Base-by-base conservation (phyloP, 2,329 filamentous ascomycete genomes). In the Aspergillus neoniger region DNA sequence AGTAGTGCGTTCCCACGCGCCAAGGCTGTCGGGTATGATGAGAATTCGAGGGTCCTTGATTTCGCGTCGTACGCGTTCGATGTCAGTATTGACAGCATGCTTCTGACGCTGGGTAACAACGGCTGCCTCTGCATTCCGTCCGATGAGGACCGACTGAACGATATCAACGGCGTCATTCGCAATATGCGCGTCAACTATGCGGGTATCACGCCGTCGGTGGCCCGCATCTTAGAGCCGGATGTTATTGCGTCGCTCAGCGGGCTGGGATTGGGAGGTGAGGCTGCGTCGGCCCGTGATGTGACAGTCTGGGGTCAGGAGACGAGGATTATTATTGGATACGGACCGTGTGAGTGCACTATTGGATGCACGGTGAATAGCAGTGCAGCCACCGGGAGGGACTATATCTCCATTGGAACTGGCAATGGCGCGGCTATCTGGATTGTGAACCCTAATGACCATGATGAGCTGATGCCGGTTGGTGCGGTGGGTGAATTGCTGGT, bases 131-230 rank as follows among this genome's bases (percentile, higher is more conserved):
- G 86, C 59, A 79, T 88, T 1, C 85, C 86, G 0, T 80, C 81
- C 0, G 74, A 81, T 0, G 69, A 78, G 4, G 81, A 85, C 60
- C 75, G 81, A 44, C 63, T 81, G 1, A 77, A 80, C 53, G 79
- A 85, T 57, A 79, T 86, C 14, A 74, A 78, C 2, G 79, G 77
- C 0, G 79, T 79, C 1, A 82, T 87, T 36, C 77, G 79, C 3
- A 70, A 76, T 0, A 83, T 84, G 78, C 72, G 77, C 6, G 80
- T 83, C 38, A 84, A 81, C 44, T 83, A 82, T 77, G 82, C 80
- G 0, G 84, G 85, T 65, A 80, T 89, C 70, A 89, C 87, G 0
- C 82, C 86, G 0, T 80, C 85, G 0, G 79, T 89, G n/a, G 85
- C 85, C 0, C 73, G 77, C 4, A 72, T 82, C 5, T 59, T 83